Percentiles rank a stretch among this genome's conserved stretches.
Evolutionary conservation across 352 stramenopile species (phyloP).

Genomic region (Globisporangium nunn): DNA sequence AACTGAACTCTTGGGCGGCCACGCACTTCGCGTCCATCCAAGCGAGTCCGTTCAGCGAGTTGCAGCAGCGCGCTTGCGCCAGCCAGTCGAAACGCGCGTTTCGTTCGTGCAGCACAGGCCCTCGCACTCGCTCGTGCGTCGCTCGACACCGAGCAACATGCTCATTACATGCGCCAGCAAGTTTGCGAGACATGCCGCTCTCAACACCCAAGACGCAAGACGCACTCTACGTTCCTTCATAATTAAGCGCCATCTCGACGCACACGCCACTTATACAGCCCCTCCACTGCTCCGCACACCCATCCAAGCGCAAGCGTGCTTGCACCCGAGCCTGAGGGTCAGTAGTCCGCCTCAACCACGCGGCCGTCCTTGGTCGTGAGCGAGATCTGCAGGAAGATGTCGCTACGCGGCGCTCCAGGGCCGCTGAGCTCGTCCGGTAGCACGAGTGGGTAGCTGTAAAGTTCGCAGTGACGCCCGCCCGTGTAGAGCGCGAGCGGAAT

Average conservation of each 20-base stretch:
- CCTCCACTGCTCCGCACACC: not conserved
- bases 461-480: slow-evolving; percentile 43
- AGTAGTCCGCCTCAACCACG: slow-evolving; percentile 32
- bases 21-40: no score
- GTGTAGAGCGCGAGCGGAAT: slow-evolving; percentile 59
- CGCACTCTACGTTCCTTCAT: not conserved
- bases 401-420: slow-evolving; percentile 33
- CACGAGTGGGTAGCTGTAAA: slow-evolving; percentile 70
- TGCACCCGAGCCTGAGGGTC: not conserved
- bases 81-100: no score
- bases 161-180: no score
- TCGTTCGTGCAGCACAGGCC: no score
- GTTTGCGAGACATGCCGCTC: no score
- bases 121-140: no score
- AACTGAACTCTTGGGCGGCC: no score
- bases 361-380: slow-evolving; percentile 41
- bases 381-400: slow-evolving; percentile 61
- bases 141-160: not conserved
- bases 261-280: not conserved
- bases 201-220: not conserved
- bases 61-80: no score
- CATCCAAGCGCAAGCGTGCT: not conserved
- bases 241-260: not conserved
- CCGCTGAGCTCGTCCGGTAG: slow-evolving; percentile 47
- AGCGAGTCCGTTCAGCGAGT: no score